Conservation (phyloP, 2,329 filamentous ascomycete species). For the Fusarium temperatum region DNA sequence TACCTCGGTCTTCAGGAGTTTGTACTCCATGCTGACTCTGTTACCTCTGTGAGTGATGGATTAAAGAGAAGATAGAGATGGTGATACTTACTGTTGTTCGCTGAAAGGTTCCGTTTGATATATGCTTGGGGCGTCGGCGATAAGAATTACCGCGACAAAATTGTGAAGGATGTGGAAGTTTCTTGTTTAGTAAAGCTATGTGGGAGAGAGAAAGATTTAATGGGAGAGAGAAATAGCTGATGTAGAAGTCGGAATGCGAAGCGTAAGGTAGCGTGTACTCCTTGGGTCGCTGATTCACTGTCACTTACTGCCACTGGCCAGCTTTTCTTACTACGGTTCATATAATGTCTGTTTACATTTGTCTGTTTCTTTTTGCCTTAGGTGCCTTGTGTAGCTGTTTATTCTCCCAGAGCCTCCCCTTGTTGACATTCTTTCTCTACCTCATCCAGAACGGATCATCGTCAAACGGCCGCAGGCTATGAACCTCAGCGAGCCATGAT, state of each 20-base stretch:
- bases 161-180: background rate
- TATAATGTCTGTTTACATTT: background rate
- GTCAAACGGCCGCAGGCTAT: background rate
- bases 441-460: background rate
- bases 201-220: background rate
- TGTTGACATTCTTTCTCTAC: background rate
- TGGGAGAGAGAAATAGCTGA: background rate
- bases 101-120: background rate
- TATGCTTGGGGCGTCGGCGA: background rate
- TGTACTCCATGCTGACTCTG: background rate
- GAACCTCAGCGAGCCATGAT: background rate
- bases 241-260: background rate
- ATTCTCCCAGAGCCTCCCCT: background rate
- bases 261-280: background rate
- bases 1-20: background rate
- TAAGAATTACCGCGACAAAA: background rate
- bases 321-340: background rate
- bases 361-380: background rate
- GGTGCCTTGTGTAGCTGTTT: background rate
- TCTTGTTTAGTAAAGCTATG: background rate
- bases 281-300: background rate
- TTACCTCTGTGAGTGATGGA: background rate
- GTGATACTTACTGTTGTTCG: background rate
- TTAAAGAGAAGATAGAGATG: background rate
- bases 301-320: background rate